A percentile compares a stretch with the other conserved stretches of the same genome.
Conservation (phyloP, 305 asterid species). For the Salvia sclarea region DNA sequence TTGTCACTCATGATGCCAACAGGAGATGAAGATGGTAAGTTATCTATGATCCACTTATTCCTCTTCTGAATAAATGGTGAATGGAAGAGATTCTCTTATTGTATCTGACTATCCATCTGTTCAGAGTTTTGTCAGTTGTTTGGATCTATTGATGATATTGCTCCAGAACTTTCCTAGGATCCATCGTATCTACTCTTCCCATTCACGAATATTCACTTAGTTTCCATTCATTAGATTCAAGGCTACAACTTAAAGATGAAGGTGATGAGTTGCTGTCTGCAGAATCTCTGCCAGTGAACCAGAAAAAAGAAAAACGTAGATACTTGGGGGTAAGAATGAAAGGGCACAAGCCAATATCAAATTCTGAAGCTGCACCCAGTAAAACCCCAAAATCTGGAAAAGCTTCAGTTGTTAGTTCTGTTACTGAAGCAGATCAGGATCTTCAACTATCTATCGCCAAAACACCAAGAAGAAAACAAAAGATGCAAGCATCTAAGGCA, state of each 20-base stretch:
- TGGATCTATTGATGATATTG: slow-evolving; percentile 23
- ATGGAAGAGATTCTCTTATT: too few species aligned
- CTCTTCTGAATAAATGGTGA: not conserved
- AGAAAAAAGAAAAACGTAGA: slow-evolving; percentile 49
- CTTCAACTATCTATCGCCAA: slow-evolving; percentile 43
- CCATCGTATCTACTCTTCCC: slow-evolving; percentile 11
- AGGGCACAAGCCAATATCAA: slow-evolving; percentile 44
- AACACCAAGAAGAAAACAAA: slow-evolving; percentile 56
- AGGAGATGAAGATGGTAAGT: slow-evolving; percentile 72
- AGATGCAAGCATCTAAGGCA: slow-evolving; percentile 56
- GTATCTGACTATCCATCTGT: too few species aligned
- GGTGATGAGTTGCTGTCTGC: slow-evolving; percentile 54
- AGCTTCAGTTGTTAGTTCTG: slow-evolving; percentile 42
- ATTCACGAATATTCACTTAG: slow-evolving; percentile 19
- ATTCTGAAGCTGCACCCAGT: slow-evolving; percentile 48
- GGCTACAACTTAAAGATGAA: slow-evolving; percentile 49
- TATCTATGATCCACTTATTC: slow-evolving; percentile 19
- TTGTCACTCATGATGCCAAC: slow-evolving; percentile 77
- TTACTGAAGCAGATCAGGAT: slow-evolving; percentile 55
- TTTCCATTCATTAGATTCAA: slow-evolving; percentile 50
- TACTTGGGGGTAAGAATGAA: slow-evolving; percentile 47
- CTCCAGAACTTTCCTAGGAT: not conserved
- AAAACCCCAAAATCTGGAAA: slow-evolving; percentile 59
- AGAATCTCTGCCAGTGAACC: slow-evolving; percentile 48
- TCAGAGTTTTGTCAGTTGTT: slow-evolving; percentile 1